These are phyloP conservation scores for Tubosaeta sp. DNA, from an alignment of 768 basidiomycete genomes.

Conservation along the genomic window DNA sequence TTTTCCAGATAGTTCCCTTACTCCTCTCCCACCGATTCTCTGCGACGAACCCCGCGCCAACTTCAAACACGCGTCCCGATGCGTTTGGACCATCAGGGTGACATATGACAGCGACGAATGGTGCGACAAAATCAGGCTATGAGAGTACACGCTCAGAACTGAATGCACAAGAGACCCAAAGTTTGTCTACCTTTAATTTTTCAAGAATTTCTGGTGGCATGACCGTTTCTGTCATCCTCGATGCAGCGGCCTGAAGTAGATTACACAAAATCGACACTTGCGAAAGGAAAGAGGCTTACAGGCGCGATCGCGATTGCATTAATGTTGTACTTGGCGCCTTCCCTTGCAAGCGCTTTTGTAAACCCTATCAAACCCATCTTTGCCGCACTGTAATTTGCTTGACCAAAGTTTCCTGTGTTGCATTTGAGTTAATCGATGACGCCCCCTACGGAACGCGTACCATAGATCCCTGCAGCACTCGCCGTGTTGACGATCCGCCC, in stretches of 20 bases:
- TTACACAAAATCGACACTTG: not conserved
- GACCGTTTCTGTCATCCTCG: constrained; percentile 91
- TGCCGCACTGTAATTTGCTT: constrained; percentile 96
- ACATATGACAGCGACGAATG: constrained; percentile 83
- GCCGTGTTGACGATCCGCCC: constrained; percentile 94
- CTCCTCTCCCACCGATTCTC: constrained; percentile 94
- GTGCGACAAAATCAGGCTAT: constrained; percentile 85
- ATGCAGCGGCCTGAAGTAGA: constrained; percentile 75
- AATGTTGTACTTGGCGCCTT: constrained; percentile 91
- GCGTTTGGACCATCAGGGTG: constrained; percentile 82
- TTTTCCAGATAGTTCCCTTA: constrained; percentile 83
- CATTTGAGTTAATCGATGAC: not conserved
- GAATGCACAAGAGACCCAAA: not conserved
- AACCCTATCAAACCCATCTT: constrained; percentile 95
- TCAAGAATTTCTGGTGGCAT: constrained; percentile 93
- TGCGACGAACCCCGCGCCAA: constrained; percentile 88
- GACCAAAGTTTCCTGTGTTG: constrained; percentile 81
- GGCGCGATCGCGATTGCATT: constrained; percentile 86
- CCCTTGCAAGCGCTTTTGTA: constrained; percentile 87
- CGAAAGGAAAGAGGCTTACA: constrained; percentile 40
- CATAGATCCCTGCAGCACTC: constrained; percentile 91
- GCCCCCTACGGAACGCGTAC: constrained; percentile 35
- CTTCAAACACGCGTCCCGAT: constrained; percentile 82
- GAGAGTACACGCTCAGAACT: not conserved
- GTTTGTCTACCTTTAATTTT: constrained; percentile 64